Evolutionary conservation across 1,284 basidiomycete genomes (phyloP).

Genomic region (Ganoderma sinense): DNA sequence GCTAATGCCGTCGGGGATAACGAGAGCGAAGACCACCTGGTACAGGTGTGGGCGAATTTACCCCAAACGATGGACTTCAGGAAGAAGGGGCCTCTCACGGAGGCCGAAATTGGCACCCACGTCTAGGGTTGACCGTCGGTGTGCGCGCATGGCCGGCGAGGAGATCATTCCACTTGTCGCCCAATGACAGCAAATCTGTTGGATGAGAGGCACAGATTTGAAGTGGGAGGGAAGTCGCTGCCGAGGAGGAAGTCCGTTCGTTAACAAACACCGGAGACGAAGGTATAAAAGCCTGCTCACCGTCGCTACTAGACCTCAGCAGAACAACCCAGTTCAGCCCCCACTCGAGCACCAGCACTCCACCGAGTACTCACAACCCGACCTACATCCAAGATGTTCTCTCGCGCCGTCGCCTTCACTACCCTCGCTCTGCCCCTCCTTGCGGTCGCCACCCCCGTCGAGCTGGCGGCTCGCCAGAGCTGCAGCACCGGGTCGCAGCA

Average conservation of each 20-base stretch:
- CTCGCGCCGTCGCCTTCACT: conserved; percentile 21
- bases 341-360: conserved; percentile 18
- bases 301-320: conserved; percentile 19
- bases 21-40: background rate
- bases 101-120: background rate
- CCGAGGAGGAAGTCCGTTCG: background rate
- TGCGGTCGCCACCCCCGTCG: conserved; percentile 38
- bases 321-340: conserved; percentile 24
- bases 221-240: background rate
- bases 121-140: conserved; percentile 2
- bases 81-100: conserved; percentile 7
- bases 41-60: background rate
- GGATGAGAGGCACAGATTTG: background rate
- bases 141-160: background rate
- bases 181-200: background rate
- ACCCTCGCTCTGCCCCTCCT: conserved; percentile 35
- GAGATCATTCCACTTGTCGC: background rate
- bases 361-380: conserved; percentile 7
- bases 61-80: background rate
- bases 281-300: conserved; percentile 19
- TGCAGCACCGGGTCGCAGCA: conserved; percentile 30
- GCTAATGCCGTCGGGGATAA: background rate
- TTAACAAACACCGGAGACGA: background rate
- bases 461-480: conserved; percentile 26
- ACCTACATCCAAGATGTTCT: conserved; percentile 22